Base-by-base conservation (phyloP, 2,329 filamentous ascomycete genomes). In the Talaromyces marneffei region DNA sequence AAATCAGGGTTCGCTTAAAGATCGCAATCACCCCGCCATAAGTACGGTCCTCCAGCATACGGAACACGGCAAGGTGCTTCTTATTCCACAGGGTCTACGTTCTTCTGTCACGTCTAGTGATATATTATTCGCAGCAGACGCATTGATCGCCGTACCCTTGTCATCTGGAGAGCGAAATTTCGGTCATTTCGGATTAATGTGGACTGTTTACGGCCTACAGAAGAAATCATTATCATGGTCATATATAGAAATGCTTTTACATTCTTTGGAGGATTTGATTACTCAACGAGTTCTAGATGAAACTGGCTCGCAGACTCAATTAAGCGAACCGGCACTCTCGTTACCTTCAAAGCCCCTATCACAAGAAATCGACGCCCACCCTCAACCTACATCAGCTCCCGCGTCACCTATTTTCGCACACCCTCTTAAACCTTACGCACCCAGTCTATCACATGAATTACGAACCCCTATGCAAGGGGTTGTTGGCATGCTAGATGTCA, bases 381-480 rank as follows among this genome's bases (percentile, higher is more conserved):
- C 74, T 48, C 75, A 78, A 42, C 75, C 83, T 37, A 79, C 85
- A 48, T 81, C 83, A 2, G 79, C 85, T 60, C 79, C 83, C 59
- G 80, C 82, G 23, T 77, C 86, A 25, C 82, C 84, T 5, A 79
- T 75, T 53, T 69, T 81, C 5, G 80, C 84, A 2, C 86, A 89
- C 64, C 87, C 86, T 2, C 76, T 90, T 18, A 87, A 88, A 68
- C 87, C 87, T 0, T 90, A 88, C 69, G 87, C 87, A n/a, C 82
- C 86, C 64, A 89, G 85, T 68, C 74, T 90, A 33, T 90, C 87
- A 0, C 87, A 90, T 66, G 87, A 90, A 69, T 72, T 90, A 52
- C 79, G 87, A 64, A 90, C 87, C 3, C 87, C 87, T 1, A 89
- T 90, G 87, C 87, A 90, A 72, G 87, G 87, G 44, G 86, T 90